Evolutionary conservation across 2,329 filamentous ascomycete species (phyloP), one percentile per base, ranked within the genome.

Genomic region (Aureobasidium sp.): DNA sequence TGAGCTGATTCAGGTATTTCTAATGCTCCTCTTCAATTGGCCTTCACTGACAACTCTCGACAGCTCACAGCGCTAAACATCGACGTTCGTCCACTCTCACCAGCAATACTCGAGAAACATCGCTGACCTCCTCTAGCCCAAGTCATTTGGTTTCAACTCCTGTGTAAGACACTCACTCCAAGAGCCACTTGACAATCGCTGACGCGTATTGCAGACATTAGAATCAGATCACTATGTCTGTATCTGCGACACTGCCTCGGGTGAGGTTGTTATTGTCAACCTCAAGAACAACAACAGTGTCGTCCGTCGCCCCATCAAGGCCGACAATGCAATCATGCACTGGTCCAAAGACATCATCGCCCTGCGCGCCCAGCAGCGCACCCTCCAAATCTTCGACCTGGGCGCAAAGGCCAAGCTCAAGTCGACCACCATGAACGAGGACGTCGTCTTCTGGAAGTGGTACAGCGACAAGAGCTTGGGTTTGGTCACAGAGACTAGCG

Each of bases 311-410:
- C 91, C 93, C 52, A 99, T 99, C 81, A 97, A 96, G 82, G 94
- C 94, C 72, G 94, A 99, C 79, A 97, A 92, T 85, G 94, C 95
- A 70, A 96, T 99, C 75, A 97, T 99, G 94, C 94, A 99, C 84
- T 96, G 91, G 90, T 88, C 84, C 69, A 90, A 88, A 75, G 91
- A 96, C 76, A 90, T 99, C 75, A 97, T 99, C 72, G 94, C 95
- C 65, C 84, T 99, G 68, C 96, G 96, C 79, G 93, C 94, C 54
- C 91, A 97, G 76, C 89, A 88, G 66, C 85, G 91, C 73, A 99
- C 94, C 67, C 84, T 99, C 65, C 95, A 99, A 80, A 96, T 99
- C 75, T 99, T 99, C 78, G 93, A 99, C 75, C 84, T 99, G 64
- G 87, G 86, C 69, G 85, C 88, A 70, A 99, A 97, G 81, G 85